These are phyloP conservation scores for Cercophora scortea DNA, from an alignment of 495 filamentous ascomycete genomes.

Conservation along the genomic window DNA sequence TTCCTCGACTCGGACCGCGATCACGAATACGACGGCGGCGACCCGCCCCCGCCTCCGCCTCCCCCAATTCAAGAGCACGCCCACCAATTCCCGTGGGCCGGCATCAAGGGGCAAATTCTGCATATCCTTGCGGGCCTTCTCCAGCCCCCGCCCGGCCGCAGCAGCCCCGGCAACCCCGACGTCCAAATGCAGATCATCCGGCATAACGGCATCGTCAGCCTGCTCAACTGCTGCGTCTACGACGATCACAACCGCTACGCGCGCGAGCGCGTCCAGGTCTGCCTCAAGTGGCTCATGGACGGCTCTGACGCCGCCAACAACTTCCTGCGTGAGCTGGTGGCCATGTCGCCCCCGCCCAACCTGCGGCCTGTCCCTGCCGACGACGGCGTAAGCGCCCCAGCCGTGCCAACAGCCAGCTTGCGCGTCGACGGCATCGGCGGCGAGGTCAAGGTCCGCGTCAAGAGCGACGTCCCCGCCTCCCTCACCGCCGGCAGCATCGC, in stretches of 20 bases:
- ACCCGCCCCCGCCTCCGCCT: slow-evolving; percentile 43
- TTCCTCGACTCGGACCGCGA: slow-evolving; percentile 17
- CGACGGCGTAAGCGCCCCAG: not conserved
- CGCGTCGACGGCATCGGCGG: slow-evolving; percentile 37
- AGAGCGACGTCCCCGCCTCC: not conserved
- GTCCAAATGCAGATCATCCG: slow-evolving; percentile 81
- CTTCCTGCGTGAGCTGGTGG: slow-evolving; percentile 57
- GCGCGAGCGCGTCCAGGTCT: slow-evolving; percentile 85
- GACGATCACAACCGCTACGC: slow-evolving; percentile 87
- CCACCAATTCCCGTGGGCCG: slow-evolving; percentile 85
- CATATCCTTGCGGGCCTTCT: slow-evolving; percentile 79
- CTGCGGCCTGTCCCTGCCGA: slow-evolving; percentile 6
- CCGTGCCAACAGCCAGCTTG: slow-evolving; percentile 8
- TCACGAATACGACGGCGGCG: slow-evolving; percentile 31
- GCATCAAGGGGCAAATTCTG: slow-evolving; percentile 85
- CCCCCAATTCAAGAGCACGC: slow-evolving; percentile 70
- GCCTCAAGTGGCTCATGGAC: slow-evolving; percentile 81
- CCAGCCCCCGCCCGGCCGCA: slow-evolving; percentile 41
- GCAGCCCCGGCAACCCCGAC: slow-evolving; percentile 57
- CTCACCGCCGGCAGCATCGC: not conserved
- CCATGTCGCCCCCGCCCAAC: slow-evolving; percentile 21
- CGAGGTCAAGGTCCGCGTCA: slow-evolving; percentile 36
- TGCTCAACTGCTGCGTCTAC: slow-evolving; percentile 79
- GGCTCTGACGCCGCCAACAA: slow-evolving; percentile 72
- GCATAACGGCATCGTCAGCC: slow-evolving; percentile 71